Conservation (phyloP, 2,329 filamentous ascomycete species). For the Colletotrichum liriopes region DNA sequence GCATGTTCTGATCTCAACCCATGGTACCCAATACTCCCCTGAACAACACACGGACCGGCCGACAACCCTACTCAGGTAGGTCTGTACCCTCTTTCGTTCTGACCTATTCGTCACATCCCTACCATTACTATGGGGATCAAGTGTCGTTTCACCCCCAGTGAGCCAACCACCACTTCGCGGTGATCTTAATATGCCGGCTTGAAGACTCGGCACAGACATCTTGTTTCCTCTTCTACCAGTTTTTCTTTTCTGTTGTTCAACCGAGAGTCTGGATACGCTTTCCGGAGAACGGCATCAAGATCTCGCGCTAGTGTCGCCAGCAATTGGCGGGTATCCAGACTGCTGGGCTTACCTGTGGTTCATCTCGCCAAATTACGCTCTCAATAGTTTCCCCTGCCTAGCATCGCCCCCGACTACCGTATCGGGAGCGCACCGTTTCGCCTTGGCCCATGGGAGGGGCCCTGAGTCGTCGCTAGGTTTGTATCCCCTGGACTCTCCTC, state of each 20-base stretch:
- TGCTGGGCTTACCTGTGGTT: slow-evolving; percentile 29
- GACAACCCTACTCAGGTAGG: background rate
- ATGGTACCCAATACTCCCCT: background rate
- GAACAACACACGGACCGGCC: slow-evolving; percentile 13
- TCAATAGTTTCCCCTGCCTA: slow-evolving; percentile 39
- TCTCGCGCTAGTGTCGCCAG: slow-evolving; percentile 7
- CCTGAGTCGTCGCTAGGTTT: slow-evolving; percentile 26
- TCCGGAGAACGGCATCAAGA: slow-evolving; percentile 2
- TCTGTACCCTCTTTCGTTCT: background rate
- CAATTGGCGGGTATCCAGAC: slow-evolving; percentile 19
- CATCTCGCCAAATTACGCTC: slow-evolving; percentile 40
- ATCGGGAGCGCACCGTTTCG: slow-evolving; percentile 24
- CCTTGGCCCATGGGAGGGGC: slow-evolving; percentile 14
- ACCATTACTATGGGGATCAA: slow-evolving; percentile 16
- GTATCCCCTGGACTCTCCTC: slow-evolving; percentile 28
- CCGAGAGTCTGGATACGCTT: slow-evolving; percentile 1
- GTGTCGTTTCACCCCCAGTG: background rate
- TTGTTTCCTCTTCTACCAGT: background rate
- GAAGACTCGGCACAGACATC: slow-evolving; percentile 7
- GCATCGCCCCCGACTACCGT: slow-evolving; percentile 33
- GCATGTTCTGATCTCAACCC: background rate
- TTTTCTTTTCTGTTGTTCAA: background rate
- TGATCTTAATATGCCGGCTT: slow-evolving; percentile 9
- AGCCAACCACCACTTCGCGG: slow-evolving; percentile 7
- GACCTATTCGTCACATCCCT: background rate